phyloP scores from a whole-genome alignment of 2,329 filamentous ascomycete genomes.

The Stachybotrys chartarum region DNA sequence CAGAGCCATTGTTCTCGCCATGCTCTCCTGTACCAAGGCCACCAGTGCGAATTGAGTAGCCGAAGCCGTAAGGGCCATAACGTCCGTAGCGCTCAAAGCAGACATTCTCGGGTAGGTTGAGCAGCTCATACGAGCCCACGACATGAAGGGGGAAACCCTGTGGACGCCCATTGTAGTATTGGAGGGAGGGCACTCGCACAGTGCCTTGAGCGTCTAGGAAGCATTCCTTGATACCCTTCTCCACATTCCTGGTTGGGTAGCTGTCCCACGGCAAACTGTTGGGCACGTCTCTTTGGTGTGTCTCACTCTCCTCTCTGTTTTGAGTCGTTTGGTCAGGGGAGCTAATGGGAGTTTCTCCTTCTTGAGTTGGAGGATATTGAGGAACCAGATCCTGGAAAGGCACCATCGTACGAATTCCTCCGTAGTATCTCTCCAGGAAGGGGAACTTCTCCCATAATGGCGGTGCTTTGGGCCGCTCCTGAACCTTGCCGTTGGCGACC shows the following conservation, averaged over 20 bases:
- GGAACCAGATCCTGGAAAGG: conserved; percentile 59
- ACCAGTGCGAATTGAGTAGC: conserved; percentile 71
- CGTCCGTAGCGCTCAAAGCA: conserved; percentile 92
- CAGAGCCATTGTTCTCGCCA: conserved; percentile 74
- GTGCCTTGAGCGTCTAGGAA: conserved; percentile 65
- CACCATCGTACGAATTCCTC: conserved; percentile 70
- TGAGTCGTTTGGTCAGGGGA: conserved; percentile 7
- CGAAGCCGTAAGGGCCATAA: conserved; percentile 82
- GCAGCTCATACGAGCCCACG: conserved; percentile 77
- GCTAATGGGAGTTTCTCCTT: conserved; percentile 3
- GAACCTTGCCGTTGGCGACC: conserved; percentile 44
- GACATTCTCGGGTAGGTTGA: conserved; percentile 74
- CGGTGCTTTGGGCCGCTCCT: conserved; percentile 48
- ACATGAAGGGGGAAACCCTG: conserved; percentile 78
- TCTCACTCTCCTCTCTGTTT: conserved; percentile 9
- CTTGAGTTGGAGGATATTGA: conserved; percentile 60
- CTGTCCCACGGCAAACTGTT: conserved; percentile 26
- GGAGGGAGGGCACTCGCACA: conserved; percentile 60
- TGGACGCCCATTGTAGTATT: conserved; percentile 70
- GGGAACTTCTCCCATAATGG: conserved; percentile 77
- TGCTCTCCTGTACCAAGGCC: conserved; percentile 81
- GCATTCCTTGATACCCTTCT: conserved; percentile 58
- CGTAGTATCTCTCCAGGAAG: conserved; percentile 84
- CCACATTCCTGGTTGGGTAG: conserved; percentile 30
- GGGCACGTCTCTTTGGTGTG: conserved; percentile 12